Conservation (phyloP, 2,329 filamentous ascomycete species). For the Clonostachys sp. region DNA sequence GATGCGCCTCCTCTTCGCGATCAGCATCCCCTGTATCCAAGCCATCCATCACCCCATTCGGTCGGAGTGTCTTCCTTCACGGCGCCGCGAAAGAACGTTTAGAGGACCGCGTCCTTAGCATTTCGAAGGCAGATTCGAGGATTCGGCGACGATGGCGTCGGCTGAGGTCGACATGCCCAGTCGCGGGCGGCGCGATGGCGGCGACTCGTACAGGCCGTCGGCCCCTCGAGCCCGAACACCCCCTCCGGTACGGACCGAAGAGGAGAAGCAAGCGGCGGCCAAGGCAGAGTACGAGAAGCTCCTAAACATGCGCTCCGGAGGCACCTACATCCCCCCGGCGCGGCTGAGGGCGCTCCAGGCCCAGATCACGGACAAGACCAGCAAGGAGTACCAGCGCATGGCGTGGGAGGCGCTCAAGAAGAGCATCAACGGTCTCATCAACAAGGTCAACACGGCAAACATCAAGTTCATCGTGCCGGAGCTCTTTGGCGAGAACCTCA, state of each 20-base stretch:
- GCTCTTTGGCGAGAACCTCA: slow-evolving; percentile 88
- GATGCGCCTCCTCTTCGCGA: no score
- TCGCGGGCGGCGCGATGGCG: slow-evolving; percentile 31
- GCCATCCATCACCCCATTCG: no score
- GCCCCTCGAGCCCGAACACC: slow-evolving; percentile 21
- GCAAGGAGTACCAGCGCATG: slow-evolving; percentile 98
- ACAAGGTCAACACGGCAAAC: slow-evolving; percentile 97
- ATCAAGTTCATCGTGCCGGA: slow-evolving; percentile 98
- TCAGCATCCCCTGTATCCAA: no score
- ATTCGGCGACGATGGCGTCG: slow-evolving; percentile 33
- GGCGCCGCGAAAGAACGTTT: background rate
- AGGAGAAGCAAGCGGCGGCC: slow-evolving; percentile 80
- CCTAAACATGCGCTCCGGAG: slow-evolving; percentile 86
- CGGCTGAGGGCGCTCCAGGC: slow-evolving; percentile 87
- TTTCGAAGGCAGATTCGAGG: background rate
- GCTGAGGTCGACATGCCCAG: slow-evolving; percentile 34
- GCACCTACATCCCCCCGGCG: slow-evolving; percentile 93
- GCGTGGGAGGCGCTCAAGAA: slow-evolving; percentile 99
- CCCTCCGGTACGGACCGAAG: slow-evolving; percentile 54
- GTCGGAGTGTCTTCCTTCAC: no score
- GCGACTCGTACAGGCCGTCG: slow-evolving; percentile 43
- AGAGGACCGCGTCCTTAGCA: background rate
- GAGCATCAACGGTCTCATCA: slow-evolving; percentile 96
- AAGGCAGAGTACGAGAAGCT: slow-evolving; percentile 94
- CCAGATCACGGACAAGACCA: slow-evolving; percentile 93